These are phyloP conservation scores for Ogataea siamensis DNA, from an alignment of 805 yeast genomes.

Conservation along the genomic window DNA sequence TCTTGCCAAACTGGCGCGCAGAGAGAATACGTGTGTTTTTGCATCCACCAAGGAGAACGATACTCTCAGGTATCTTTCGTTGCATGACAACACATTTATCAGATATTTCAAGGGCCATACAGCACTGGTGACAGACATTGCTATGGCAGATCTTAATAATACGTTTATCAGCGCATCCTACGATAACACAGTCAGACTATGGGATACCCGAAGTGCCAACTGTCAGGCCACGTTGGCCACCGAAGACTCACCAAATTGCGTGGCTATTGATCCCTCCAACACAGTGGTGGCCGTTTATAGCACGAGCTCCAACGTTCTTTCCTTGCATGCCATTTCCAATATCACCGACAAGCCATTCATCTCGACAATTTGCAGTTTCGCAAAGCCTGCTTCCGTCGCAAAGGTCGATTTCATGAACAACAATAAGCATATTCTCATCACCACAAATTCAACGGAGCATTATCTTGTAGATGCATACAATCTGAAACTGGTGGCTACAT, in stretches of 20 bases:
- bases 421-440: conserved; percentile 40
- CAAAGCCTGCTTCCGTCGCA: conserved; percentile 9
- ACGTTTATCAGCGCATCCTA: conserved; percentile 62
- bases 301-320: conserved; percentile 42
- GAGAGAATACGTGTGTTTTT: conserved; percentile 61
- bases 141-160: conserved; percentile 69
- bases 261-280: conserved; percentile 84
- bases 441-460: conserved; percentile 21
- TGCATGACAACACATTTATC: conserved; percentile 74
- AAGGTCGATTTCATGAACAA: conserved; percentile 44
- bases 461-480: conserved; percentile 20
- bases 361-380: conserved; percentile 38
- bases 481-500: conserved; percentile 26
- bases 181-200: conserved; percentile 78
- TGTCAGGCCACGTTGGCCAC: conserved; percentile 62
- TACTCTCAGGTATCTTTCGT: conserved; percentile 69
- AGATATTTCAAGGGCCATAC: conserved; percentile 89
- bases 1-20: conserved; percentile 76
- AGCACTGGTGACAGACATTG: conserved; percentile 67
- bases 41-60: conserved; percentile 82
- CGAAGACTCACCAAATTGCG: conserved; percentile 34
- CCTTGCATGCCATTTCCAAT: conserved; percentile 60
- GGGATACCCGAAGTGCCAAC: conserved; percentile 77
- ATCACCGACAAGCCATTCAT: conserved; percentile 59
- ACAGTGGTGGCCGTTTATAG: conserved; percentile 69